A percentile compares a stretch with the other conserved stretches of the same genome.
Evolutionary conservation across 108 stramenopile species (phyloP).

Genomic region (Nannochloropsis salina): DNA sequence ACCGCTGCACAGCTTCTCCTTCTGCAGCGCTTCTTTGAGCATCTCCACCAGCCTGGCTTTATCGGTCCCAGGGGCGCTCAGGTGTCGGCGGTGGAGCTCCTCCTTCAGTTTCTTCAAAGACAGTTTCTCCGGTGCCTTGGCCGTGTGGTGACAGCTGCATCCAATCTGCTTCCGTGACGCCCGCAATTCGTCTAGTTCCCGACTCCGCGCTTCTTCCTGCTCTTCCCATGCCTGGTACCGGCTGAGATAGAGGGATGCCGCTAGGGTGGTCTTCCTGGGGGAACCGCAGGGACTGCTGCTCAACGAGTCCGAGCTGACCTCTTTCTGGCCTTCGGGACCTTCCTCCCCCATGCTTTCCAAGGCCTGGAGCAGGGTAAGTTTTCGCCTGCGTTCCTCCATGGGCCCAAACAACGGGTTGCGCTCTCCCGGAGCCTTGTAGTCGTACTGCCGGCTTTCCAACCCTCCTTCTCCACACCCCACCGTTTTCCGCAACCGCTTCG

Average conservation of each 20-base stretch:
- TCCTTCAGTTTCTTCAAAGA: conserved; percentile 18
- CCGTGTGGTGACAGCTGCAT: neutral
- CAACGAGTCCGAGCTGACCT: neutral
- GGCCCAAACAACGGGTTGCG: neutral
- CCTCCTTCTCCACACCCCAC: neutral
- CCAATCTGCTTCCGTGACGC: neutral
- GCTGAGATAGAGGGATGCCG: neutral
- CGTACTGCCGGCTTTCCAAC: neutral
- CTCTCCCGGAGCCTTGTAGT: neutral
- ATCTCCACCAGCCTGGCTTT: neutral
- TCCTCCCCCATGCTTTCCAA: neutral
- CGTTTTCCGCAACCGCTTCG: conserved; percentile 2
- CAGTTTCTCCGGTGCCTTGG: neutral
- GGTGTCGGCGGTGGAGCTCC: neutral
- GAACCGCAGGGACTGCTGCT: neutral
- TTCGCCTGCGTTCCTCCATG: neutral
- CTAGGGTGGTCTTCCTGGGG: neutral
- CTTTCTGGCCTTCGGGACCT: neutral
- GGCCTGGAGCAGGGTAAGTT: neutral
- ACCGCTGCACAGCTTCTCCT: neutral
- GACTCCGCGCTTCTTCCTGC: conserved; percentile 2
- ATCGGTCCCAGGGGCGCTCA: neutral
- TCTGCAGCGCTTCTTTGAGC: neutral
- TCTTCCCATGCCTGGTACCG: neutral
- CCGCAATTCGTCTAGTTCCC: neutral